phyloP scores from a whole-genome alignment of 2,329 filamentous ascomycete genomes.

The Colletotrichum eremochloae region DNA sequence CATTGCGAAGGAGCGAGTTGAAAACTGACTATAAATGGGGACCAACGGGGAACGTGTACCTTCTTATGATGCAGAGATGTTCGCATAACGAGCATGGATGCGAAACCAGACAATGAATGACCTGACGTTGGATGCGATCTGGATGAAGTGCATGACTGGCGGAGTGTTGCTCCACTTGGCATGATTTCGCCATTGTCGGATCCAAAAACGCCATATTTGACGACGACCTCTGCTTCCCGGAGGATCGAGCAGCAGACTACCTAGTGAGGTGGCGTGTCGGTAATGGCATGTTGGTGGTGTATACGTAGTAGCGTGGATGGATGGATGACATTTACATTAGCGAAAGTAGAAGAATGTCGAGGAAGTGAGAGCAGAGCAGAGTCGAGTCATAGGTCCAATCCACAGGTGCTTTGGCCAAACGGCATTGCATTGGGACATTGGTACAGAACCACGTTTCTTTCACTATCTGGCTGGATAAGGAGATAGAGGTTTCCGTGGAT shows the following conservation, averaged over 20 bases:
- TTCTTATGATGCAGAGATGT: conserved; percentile 27
- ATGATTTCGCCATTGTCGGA: conserved; percentile 39
- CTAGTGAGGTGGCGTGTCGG: conserved; percentile 8
- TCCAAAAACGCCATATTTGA: conserved; percentile 36
- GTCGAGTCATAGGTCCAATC: background rate
- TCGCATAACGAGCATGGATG: background rate
- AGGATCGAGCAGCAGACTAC: conserved; percentile 17
- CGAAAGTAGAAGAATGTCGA: conserved; percentile 33
- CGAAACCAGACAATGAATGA: background rate
- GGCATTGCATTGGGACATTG: background rate
- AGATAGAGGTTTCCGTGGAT: background rate
- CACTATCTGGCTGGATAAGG: background rate
- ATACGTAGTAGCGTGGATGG: conserved; percentile 21
- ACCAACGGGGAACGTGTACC: conserved; percentile 1
- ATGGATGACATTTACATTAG: conserved; percentile 11
- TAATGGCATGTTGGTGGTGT: background rate
- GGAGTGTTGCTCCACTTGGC: conserved; percentile 11
- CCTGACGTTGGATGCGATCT: conserved; percentile 5
- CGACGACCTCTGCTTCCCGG: conserved; percentile 17
- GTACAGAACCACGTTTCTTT: background rate
- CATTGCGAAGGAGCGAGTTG: conserved; percentile 6
- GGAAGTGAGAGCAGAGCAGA: conserved; percentile 23
- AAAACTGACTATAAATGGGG: conserved; percentile 21
- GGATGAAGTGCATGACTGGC: conserved; percentile 19
- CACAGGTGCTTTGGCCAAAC: background rate